phyloP scores from a whole-genome alignment of 139 green algal genomes.

The Gonium pectorale region DNA sequence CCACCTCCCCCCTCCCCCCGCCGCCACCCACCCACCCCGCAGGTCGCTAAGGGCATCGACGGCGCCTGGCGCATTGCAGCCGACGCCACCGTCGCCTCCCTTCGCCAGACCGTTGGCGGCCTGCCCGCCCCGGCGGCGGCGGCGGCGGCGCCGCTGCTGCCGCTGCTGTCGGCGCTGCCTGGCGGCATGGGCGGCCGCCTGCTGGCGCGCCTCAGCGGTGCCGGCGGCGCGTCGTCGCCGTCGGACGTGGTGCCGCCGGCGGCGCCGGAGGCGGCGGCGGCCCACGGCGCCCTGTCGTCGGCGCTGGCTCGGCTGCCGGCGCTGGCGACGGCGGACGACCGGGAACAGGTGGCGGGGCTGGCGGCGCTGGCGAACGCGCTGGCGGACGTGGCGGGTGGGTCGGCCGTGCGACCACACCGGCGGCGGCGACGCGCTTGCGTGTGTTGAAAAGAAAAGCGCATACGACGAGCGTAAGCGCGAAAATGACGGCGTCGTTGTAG shows the following conservation, averaged over 20 bases:
- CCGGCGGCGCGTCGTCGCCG: neutral
- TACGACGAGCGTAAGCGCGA: too few relatives aligned
- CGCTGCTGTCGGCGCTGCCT: neutral
- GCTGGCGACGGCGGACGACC: constrained; percentile 3
- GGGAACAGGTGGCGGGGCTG: constrained; percentile 34
- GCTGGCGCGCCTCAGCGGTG: neutral
- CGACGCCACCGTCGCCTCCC: constrained; percentile 58
- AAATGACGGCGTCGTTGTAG: neutral
- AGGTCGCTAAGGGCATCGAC: constrained; percentile 88
- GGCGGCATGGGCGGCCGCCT: too few relatives aligned
- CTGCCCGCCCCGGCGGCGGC: neutral
- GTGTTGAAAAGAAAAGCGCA: neutral
- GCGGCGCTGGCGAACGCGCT: constrained; percentile 10
- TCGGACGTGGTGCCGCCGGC: neutral
- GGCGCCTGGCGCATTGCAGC: constrained; percentile 71
- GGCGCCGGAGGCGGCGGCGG: neutral
- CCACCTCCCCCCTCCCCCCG: too few relatives aligned
- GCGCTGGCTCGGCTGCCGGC: constrained; percentile 27
- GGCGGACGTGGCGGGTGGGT: constrained; percentile 31
- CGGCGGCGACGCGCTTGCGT: too few relatives aligned
- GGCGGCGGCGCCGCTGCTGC: neutral
- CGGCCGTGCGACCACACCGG: too few relatives aligned
- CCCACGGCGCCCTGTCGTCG: neutral
- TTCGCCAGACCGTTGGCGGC: constrained; percentile 15
- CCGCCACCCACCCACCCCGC: constrained; percentile 5